phyloP scores from a whole-genome alignment of 495 filamentous ascomycete species.

The Trichoderma virens region DNA sequence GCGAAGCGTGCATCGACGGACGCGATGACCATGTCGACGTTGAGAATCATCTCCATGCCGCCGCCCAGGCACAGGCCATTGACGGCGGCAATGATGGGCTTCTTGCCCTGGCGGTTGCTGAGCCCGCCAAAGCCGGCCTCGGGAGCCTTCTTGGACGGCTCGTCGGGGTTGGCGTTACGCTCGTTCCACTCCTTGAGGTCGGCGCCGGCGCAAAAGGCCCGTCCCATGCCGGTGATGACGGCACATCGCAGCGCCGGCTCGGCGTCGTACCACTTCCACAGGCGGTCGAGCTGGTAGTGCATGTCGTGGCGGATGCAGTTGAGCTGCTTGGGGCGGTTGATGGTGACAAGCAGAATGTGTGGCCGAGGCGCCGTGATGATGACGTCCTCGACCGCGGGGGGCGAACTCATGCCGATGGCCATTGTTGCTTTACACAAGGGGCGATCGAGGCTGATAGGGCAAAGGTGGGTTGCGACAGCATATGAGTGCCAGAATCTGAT shows the following conservation, averaged over 20 bases:
- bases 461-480: too few relatives aligned
- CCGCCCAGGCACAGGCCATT: slow-evolving; percentile 71
- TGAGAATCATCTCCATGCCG: slow-evolving; percentile 68
- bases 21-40: slow-evolving; percentile 68
- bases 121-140: slow-evolving; percentile 41
- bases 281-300: slow-evolving; percentile 41
- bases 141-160: slow-evolving; percentile 22
- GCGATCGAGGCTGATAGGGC: background rate
- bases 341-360: slow-evolving; percentile 51
- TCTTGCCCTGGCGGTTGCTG: slow-evolving; percentile 45
- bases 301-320: slow-evolving; percentile 48
- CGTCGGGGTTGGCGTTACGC: slow-evolving; percentile 18
- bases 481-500: too few relatives aligned
- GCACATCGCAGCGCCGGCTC: slow-evolving; percentile 49
- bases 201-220: slow-evolving; percentile 51
- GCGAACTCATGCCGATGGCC: slow-evolving; percentile 20
- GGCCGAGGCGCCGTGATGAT: slow-evolving; percentile 47
- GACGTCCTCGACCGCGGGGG: slow-evolving; percentile 31
- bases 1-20: slow-evolving; percentile 50
- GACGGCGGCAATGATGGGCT: slow-evolving; percentile 73
- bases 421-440: background rate
- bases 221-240: slow-evolving; percentile 45
- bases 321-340: slow-evolving; percentile 51
- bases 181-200: slow-evolving; percentile 46
- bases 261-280: slow-evolving; percentile 53